Conservation (phyloP, 2,329 filamentous ascomycete genomes). For the Diaporthe citrichinensis region DNA sequence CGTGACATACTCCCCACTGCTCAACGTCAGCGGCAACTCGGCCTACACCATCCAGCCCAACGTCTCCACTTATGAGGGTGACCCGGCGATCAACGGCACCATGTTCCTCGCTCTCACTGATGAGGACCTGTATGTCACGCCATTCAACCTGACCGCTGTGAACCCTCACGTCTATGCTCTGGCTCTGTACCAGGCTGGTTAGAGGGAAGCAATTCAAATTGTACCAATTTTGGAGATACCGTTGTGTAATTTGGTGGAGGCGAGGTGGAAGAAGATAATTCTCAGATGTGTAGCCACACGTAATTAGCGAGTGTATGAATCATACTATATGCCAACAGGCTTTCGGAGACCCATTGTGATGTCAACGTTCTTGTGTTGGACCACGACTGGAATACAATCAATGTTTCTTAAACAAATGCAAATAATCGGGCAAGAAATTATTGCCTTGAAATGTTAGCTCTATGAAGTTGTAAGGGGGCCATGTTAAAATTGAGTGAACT, state of each 20-base stretch:
- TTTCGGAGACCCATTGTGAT: not conserved
- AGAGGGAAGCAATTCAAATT: conserved; percentile 46
- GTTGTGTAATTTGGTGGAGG: too few species aligned
- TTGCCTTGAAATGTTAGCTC: too few species aligned
- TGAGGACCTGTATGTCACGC: conserved; percentile 75
- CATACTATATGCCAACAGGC: not conserved
- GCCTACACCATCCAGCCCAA: conserved; percentile 83
- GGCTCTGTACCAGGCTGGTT: conserved; percentile 84
- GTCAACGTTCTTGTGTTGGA: not conserved
- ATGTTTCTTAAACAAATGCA: too few species aligned
- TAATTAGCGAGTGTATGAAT: not conserved
- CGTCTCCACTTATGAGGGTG: conserved; percentile 74
- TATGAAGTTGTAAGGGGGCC: too few species aligned
- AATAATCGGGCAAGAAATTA: too few species aligned
- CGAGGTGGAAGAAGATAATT: not conserved
- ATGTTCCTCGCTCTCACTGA: conserved; percentile 86
- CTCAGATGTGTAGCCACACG: not conserved
- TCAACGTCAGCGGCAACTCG: conserved; percentile 64
- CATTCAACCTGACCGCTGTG: conserved; percentile 81
- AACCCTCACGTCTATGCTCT: conserved; percentile 84
- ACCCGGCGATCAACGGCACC: conserved; percentile 81
- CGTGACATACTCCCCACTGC: conserved; percentile 76
- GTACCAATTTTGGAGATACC: not conserved
- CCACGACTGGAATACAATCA: too few species aligned
- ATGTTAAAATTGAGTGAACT: too few species aligned